phyloP scores from a whole-genome alignment of 1,139 yeast genomes.

The Saccharomyces hybrid region DNA sequence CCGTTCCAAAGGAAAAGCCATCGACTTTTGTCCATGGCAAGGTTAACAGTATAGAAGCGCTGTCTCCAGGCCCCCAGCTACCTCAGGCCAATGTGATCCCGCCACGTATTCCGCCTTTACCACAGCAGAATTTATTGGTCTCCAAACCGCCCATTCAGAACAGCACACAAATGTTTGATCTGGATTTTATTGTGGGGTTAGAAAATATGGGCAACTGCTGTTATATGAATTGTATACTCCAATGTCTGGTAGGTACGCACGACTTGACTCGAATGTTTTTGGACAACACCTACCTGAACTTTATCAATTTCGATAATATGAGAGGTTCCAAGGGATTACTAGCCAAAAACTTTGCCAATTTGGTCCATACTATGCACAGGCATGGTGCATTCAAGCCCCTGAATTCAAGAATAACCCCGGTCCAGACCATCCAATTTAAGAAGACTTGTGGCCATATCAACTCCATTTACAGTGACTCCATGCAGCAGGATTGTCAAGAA shows the following conservation, averaged over 20 bases:
- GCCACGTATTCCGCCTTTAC: background rate
- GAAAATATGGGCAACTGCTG: slow-evolving; percentile 83
- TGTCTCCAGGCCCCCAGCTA: background rate
- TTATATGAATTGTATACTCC: slow-evolving; percentile 86
- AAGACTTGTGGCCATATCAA: slow-evolving; percentile 34
- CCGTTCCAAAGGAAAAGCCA: background rate
- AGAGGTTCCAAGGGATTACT: slow-evolving; percentile 75
- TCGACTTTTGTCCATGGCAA: background rate
- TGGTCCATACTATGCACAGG: slow-evolving; percentile 50
- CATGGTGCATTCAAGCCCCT: background rate
- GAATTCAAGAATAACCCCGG: slow-evolving; percentile 27
- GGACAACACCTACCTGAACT: slow-evolving; percentile 51
- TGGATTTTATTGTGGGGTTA: slow-evolving; percentile 46
- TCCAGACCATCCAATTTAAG: slow-evolving; percentile 39
- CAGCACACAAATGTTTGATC: slow-evolving; percentile 4
- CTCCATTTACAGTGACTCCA: too few relatives aligned
- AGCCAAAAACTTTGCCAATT: slow-evolving; percentile 59
- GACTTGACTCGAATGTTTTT: slow-evolving; percentile 40
- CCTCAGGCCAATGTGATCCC: background rate
- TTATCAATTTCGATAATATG: slow-evolving; percentile 62
- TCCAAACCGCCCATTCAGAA: background rate
- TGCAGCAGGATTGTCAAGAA: too few relatives aligned
- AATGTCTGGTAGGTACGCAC: slow-evolving; percentile 56
- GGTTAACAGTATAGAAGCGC: background rate
- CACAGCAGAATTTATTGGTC: background rate